Conservation (phyloP, 768 basidiomycete species). For the Myochromella boudieri region DNA sequence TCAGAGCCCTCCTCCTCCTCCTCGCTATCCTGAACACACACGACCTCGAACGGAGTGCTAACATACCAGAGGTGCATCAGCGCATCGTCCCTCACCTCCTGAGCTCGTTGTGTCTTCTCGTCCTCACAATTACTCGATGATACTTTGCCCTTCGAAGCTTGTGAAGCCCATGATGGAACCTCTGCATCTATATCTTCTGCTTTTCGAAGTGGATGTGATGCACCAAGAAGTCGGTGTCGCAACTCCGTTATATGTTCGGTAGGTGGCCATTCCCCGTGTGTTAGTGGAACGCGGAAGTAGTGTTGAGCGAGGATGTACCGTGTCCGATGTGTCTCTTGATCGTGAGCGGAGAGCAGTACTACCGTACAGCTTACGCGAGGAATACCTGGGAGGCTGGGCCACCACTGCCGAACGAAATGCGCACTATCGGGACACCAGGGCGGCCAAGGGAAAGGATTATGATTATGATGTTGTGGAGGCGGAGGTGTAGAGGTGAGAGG, state of each 20-base stretch:
- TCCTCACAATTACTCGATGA: slow-evolving; percentile 13
- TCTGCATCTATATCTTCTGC: background rate
- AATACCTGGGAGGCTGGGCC: slow-evolving; percentile 65
- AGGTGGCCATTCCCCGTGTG: slow-evolving; percentile 31
- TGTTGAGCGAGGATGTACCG: slow-evolving; percentile 72
- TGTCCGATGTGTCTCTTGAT: slow-evolving; percentile 57
- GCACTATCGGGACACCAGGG: slow-evolving; percentile 73
- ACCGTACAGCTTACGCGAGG: slow-evolving; percentile 74
- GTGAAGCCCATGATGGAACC: background rate
- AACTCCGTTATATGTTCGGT: slow-evolving; percentile 7
- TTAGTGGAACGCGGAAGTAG: slow-evolving; percentile 70
- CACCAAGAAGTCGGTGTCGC: slow-evolving; percentile 10
- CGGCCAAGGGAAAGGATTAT: slow-evolving; percentile 66
- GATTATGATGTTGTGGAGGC: slow-evolving; percentile 12
- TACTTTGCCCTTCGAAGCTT: slow-evolving; percentile 1
- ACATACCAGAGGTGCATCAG: slow-evolving; percentile 74
- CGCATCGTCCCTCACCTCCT: slow-evolving; percentile 41
- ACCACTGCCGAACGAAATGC: slow-evolving; percentile 81
- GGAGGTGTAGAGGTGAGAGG: slow-evolving; percentile 7
- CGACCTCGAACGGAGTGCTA: slow-evolving; percentile 68
- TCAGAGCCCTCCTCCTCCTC: slow-evolving; percentile 38
- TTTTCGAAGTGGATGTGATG: slow-evolving; percentile 1
- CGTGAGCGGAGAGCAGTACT: slow-evolving; percentile 62
- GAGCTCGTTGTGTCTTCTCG: slow-evolving; percentile 16
- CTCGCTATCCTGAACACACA: slow-evolving; percentile 54